Percentiles rank a stretch among this genome's conserved stretches.
Conservation (phyloP, 208 protist genomes). For the Zelonia costaricensis region DNA sequence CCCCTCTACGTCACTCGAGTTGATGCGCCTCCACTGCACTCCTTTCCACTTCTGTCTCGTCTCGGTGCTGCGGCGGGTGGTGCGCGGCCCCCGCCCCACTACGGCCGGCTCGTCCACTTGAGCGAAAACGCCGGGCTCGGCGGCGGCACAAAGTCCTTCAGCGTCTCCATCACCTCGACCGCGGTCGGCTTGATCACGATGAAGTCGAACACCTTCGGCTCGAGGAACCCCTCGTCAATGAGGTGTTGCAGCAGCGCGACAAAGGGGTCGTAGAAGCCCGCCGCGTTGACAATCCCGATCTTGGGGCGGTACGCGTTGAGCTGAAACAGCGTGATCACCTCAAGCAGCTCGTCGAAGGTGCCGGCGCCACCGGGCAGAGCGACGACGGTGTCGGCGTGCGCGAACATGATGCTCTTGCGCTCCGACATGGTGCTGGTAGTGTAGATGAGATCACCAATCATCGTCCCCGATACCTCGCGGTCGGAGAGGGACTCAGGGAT, state of each 20-base stretch:
- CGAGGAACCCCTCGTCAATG: conserved; percentile 67
- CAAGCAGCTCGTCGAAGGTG: conserved; percentile 86
- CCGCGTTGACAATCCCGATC: conserved; percentile 75
- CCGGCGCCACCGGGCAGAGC: conserved; percentile 78
- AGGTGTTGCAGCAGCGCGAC: conserved; percentile 55
- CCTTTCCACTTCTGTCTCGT: no score
- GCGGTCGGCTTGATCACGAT: conserved; percentile 52
- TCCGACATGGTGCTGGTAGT: conserved; percentile 77
- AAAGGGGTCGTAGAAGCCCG: conserved; percentile 76
- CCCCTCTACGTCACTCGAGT: no score
- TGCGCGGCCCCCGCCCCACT: no score
- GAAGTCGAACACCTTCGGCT: conserved; percentile 30
- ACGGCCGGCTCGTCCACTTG: conserved; percentile 53
- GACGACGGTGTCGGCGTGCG: conserved; percentile 59
- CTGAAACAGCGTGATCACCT: conserved; percentile 84
- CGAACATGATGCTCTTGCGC: conserved; percentile 88
- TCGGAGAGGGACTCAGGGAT: conserved; percentile 55
- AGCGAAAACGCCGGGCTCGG: conserved; percentile 28
- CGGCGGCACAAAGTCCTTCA: conserved; percentile 42
- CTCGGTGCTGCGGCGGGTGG: no score
- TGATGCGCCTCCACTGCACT: no score
- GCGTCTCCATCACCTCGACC: conserved; percentile 48
- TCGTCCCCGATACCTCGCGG: conserved; percentile 57
- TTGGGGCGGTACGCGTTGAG: conserved; percentile 70
- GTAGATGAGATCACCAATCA: conserved; percentile 65